Evolutionary conservation across 768 basidiomycete genomes (phyloP), one percentile per base, ranked within the genome.

Genomic region (Astraeus odoratus): DNA sequence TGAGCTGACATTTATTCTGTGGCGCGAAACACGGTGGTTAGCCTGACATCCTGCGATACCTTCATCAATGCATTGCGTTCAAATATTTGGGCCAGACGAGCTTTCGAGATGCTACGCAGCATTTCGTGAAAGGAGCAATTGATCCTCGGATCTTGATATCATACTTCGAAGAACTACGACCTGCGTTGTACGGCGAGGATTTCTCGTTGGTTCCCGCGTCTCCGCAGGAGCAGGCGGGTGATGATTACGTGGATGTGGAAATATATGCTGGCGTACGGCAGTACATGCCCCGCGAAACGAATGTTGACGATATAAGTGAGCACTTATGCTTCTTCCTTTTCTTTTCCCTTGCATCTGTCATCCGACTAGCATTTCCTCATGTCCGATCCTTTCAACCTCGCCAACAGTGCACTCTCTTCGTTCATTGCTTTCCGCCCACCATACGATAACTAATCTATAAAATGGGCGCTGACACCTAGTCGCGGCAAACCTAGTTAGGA

Each of bases 241-340:
- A 52, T 9, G 52, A 66, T 7, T 67, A 68, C 8, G 81, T 88
- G 46, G 65, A 73, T 9, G 68, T 85, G 33, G 78, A 86, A 47
- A 68, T 92, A 5, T 93, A 81, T 65, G 71, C 80, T 37, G 92
- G 92, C 8, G 72, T 94, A 3, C 78, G 73, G 46, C 79, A 82
- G 50, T 73, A 76, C 46, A 80, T 93, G 77, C 80, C 81, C 0
- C 55, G 64, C 1, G 83, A 90, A 56, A 69, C 69, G 15, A 80
- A 75, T 5, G 75, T 95, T 5, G 86, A 93, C 49, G 83, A 86
- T 47, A 82, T 95, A 56, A 85, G 93, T 95, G 61, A 84, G 92
- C 81, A 25, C 13, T 16, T n/a, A n/a, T n/a, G n/a, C n/a, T n/a
- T n/a, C n/a, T n/a, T n/a, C n/a, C n/a, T n/a, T n/a, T n/a, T n/a